Evolutionary conservation across 768 basidiomycete species (phyloP).

Genomic region (Mycena leptocephala): DNA sequence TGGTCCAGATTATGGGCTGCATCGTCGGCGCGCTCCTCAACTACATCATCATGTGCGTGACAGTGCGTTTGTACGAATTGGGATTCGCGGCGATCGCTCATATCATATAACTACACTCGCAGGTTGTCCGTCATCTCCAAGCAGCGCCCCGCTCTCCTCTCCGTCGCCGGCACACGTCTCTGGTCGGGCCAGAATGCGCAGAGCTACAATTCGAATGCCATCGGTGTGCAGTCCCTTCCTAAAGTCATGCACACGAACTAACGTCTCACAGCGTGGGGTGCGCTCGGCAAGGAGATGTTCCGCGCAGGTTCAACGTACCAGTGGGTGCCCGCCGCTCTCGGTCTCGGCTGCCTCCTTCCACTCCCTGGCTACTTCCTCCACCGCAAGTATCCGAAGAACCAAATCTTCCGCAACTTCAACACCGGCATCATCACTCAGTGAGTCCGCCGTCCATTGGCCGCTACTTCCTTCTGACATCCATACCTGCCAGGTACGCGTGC

Average conservation of each 20-base stretch:
- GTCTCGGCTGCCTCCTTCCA: conserved; percentile 50
- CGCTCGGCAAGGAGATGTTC: conserved; percentile 50
- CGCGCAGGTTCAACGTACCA: conserved; percentile 40
- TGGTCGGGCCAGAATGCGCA: conserved; percentile 50
- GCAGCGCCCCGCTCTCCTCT: conserved; percentile 34
- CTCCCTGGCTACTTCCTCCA: conserved; percentile 53
- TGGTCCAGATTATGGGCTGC: conserved; percentile 59
- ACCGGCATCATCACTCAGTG: conserved; percentile 42
- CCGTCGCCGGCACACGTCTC: conserved; percentile 47
- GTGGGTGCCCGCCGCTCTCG: conserved; percentile 45
- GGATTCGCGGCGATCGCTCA: conserved; percentile 13
- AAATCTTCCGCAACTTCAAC: conserved; percentile 42
- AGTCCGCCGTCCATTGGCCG: conserved; percentile 19
- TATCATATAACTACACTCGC: conserved; percentile 19
- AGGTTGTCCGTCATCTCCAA: conserved; percentile 27
- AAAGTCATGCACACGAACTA: conserved; percentile 16
- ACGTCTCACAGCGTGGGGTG: conserved; percentile 43
- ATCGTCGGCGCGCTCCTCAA: conserved; percentile 56
- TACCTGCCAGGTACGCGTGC: conserved; percentile 40
- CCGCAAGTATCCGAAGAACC: conserved; percentile 46
- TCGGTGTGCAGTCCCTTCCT: conserved; percentile 51
- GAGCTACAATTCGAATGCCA: conserved; percentile 50
- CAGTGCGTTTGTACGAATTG: conserved; percentile 12
- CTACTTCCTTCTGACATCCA: conserved; percentile 30
- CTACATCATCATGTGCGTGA: conserved; percentile 38